phyloP scores from a whole-genome alignment of 2,329 filamentous ascomycete species.

The Thelonectria discophora region DNA sequence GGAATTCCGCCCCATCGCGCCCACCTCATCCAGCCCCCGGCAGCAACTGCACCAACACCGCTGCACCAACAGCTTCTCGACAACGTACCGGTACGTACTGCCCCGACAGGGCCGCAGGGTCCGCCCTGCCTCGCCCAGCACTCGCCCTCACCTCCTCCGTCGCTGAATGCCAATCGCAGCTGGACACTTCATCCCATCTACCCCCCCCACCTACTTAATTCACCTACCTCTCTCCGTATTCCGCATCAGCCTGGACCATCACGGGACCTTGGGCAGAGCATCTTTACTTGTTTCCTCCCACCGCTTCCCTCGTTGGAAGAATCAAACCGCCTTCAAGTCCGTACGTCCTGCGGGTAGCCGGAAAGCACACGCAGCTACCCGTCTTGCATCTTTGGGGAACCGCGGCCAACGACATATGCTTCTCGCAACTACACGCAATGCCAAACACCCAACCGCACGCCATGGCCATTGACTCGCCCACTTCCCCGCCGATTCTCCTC shows the following conservation, averaged over 20 bases:
- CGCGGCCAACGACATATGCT: background rate
- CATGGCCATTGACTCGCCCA: slow-evolving; percentile 30
- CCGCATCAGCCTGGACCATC: slow-evolving; percentile 29
- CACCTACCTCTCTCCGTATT: slow-evolving; percentile 33
- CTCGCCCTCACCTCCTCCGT: slow-evolving; percentile 35
- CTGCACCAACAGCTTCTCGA: no score
- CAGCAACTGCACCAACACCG: slow-evolving; percentile 25
- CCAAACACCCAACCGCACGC: slow-evolving; percentile 28
- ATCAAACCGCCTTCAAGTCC: no score
- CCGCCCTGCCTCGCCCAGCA: slow-evolving; percentile 35
- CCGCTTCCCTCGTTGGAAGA: slow-evolving; percentile 19
- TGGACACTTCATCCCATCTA: slow-evolving; percentile 37
- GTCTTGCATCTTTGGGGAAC: slow-evolving; percentile 8
- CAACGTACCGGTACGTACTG: slow-evolving; percentile 7
- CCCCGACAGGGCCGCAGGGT: slow-evolving; percentile 25
- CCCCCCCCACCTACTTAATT: slow-evolving; percentile 41
- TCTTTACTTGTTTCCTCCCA: slow-evolving; percentile 33
- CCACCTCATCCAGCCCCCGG: slow-evolving; percentile 25
- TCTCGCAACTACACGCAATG: background rate
- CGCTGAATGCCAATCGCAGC: slow-evolving; percentile 35
- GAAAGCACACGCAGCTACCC: slow-evolving; percentile 16
- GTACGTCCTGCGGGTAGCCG: slow-evolving; percentile 19
- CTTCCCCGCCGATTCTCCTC: slow-evolving; percentile 43
- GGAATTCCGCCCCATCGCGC: slow-evolving; percentile 27
- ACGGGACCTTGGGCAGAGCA: slow-evolving; percentile 33